A percentile compares a stretch with the other conserved stretches of the same genome.
Evolutionary conservation across 1,284 basidiomycete genomes (phyloP).

Genomic region (Kwoniella shivajii): DNA sequence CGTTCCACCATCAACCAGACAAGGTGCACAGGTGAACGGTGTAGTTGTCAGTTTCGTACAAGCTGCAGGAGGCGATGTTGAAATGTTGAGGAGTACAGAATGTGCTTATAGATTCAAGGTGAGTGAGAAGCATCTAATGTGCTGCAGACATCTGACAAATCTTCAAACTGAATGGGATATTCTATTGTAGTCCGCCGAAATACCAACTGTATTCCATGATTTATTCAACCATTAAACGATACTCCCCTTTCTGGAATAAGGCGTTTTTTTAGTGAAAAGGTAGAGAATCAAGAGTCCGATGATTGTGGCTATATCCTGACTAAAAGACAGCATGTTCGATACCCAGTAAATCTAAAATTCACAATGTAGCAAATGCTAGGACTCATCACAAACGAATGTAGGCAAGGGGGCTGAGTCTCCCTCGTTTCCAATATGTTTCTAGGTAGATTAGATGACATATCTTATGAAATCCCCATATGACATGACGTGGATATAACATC

Average conservation of each 20-base stretch:
- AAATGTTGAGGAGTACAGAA: slow-evolving; percentile 96
- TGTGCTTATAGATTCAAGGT: slow-evolving; percentile 85
- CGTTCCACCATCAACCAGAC: slow-evolving; percentile 57
- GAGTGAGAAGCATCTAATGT: slow-evolving; percentile 16
- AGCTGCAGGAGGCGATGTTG: slow-evolving; percentile 92
- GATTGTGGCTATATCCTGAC: too few relatives aligned
- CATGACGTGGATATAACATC: background rate
- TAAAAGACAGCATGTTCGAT: too few relatives aligned
- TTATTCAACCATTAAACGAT: slow-evolving; percentile 48
- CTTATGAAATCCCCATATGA: background rate
- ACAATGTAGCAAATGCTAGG: too few relatives aligned
- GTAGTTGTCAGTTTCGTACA: slow-evolving; percentile 95
- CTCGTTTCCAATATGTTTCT: too few relatives aligned
- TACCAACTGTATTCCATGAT: slow-evolving; percentile 51
- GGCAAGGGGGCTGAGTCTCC: too few relatives aligned
- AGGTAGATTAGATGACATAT: too few relatives aligned
- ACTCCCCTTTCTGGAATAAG: too few relatives aligned
- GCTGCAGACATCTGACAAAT: background rate
- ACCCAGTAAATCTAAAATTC: too few relatives aligned
- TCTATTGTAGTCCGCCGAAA: slow-evolving; percentile 44
- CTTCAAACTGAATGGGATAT: background rate
- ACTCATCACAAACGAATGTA: too few relatives aligned
- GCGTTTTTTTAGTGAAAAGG: too few relatives aligned
- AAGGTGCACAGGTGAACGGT: slow-evolving; percentile 34
- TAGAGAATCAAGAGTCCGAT: too few relatives aligned